phyloP scores from a whole-genome alignment of 2,329 filamentous ascomycete genomes.

The Ophiocordyceps sinensis region DNA sequence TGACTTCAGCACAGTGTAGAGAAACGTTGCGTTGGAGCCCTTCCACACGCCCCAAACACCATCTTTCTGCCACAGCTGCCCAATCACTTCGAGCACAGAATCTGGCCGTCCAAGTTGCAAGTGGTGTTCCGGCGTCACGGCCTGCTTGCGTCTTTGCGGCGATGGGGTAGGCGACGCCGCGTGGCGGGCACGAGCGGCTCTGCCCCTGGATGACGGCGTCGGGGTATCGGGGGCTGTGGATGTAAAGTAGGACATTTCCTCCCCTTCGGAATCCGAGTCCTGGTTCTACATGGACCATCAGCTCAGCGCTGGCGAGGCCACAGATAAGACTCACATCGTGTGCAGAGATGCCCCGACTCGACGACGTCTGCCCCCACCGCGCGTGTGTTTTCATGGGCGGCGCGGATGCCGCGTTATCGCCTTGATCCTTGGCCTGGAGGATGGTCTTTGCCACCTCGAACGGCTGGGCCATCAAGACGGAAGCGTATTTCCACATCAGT shows the following conservation, averaged over 20 bases:
- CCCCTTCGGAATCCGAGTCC: slow-evolving; percentile 56
- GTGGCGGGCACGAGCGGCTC: slow-evolving; percentile 17
- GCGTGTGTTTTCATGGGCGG: slow-evolving; percentile 10
- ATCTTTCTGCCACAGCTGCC: slow-evolving; percentile 78
- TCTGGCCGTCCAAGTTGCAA: slow-evolving; percentile 60
- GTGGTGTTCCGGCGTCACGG: slow-evolving; percentile 34
- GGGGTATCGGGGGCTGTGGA: slow-evolving; percentile 45
- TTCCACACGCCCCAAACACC: slow-evolving; percentile 92
- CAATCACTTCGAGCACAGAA: slow-evolving; percentile 74
- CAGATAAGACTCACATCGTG: slow-evolving; percentile 16
- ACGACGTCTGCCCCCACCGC: slow-evolving; percentile 14
- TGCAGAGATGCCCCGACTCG: slow-evolving; percentile 18
- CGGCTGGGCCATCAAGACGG: slow-evolving; percentile 78
- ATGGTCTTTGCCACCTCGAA: slow-evolving; percentile 96
- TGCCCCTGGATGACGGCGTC: slow-evolving; percentile 21
- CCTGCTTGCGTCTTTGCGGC: slow-evolving; percentile 20
- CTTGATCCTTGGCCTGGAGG: slow-evolving; percentile 58
- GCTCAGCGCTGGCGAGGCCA: neutral
- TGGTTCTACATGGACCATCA: slow-evolving; percentile 4
- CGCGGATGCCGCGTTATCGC: slow-evolving; percentile 24
- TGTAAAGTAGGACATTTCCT: slow-evolving; percentile 77
- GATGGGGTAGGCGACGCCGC: slow-evolving; percentile 14
- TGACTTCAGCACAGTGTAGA: slow-evolving; percentile 76
- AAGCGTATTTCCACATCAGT: slow-evolving; percentile 82
- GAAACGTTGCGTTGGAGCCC: slow-evolving; percentile 78